phyloP scores from a whole-genome alignment of 345 rosid genomes.

The Rhodomyrtus tomentosa region DNA sequence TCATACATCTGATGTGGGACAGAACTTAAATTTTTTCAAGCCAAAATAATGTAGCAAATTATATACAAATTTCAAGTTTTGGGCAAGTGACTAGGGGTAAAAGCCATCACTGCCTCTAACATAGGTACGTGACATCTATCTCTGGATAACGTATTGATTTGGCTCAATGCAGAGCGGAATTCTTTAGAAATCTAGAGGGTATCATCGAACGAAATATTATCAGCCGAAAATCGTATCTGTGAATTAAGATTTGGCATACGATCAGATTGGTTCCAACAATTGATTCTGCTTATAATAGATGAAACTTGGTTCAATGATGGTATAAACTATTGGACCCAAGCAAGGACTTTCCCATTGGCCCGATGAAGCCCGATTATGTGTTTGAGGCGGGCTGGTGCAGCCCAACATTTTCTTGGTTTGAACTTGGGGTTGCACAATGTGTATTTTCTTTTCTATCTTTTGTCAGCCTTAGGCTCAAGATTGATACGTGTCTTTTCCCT shows the following conservation, averaged over 20 bases:
- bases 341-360: background rate
- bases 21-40: too few species aligned
- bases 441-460: background rate
- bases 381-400: background rate
- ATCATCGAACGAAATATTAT: background rate
- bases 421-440: background rate
- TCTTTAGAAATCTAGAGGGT: background rate
- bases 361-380: background rate
- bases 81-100: too few species aligned
- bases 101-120: background rate
- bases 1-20: too few species aligned
- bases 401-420: background rate
- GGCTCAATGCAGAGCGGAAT: background rate
- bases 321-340: background rate
- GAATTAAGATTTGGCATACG: background rate
- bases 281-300: background rate
- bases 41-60: too few species aligned
- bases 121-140: background rate
- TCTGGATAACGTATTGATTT: background rate
- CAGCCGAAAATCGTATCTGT: background rate
- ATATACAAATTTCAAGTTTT: too few species aligned
- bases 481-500: background rate
- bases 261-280: background rate
- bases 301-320: background rate
- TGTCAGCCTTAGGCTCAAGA: background rate